Base-by-base conservation (phyloP, 2,329 filamentous ascomycete genomes). In the Lecanicillium sp. region DNA sequence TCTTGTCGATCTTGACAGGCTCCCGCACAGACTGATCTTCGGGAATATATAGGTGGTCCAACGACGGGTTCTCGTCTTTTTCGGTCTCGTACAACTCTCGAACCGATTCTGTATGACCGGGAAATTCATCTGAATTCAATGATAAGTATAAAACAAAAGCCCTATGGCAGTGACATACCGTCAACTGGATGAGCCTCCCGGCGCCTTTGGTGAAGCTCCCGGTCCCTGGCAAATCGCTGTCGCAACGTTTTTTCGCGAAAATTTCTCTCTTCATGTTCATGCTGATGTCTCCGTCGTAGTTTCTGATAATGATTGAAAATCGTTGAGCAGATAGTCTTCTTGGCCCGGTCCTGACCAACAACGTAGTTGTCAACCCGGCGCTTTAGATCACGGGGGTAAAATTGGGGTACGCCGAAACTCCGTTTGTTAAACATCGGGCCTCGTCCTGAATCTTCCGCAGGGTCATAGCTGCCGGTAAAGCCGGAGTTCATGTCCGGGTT, bases 221-320 rank as follows among this genome's bases (percentile, higher is more conserved):
- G 77, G 52, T 91, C 86, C 52, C 82, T 76, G 49, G 85, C 75
- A 60, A 84, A 81, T 51, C 82, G 78, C 62, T 90, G 86, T 35
- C 86, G 80, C 59, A 84, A 72, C 42, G 82, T 62, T 67, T 86
- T 87, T 53, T 89, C 84, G 36, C 72, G 68, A 29, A 68, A 56
- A 38, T 73, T 73, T 44, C 71, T 69, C 46, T 82, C 78, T 50
- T 77, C 71, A 21, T 87, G 81, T 58, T 95, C 90, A 47, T 90
- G 82, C 55, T 93, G 81, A 51, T 84, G 81, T 41, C 89, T 75
- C 59, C 89, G 78, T 20, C 90, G 83, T 51, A 95, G 79, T 39
- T 87, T 81, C 66, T 96, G 89, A 62, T 97, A 96, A 64, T 98
- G 93, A 62, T 97, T 96, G 71, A 95, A 96, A 23, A 98, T 87